These are phyloP conservation scores for Nissolia schottii DNA, from an alignment of 306 rosid species.

Conservation along the genomic window DNA sequence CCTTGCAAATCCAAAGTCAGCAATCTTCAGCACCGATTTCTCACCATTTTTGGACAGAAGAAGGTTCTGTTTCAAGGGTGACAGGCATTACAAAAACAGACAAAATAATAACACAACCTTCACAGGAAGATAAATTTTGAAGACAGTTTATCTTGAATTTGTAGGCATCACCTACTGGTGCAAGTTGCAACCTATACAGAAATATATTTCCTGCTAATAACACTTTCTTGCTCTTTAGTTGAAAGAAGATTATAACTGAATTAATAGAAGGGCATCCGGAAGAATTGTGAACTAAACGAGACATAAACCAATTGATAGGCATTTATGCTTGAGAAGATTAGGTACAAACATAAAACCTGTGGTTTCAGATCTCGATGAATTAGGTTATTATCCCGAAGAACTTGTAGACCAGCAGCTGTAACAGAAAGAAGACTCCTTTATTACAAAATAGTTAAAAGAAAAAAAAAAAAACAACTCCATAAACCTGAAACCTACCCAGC, in stretches of 20 bases:
- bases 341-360: conserved; percentile 54
- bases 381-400: conserved; percentile 88
- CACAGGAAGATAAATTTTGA: conserved; percentile 27
- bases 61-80: conserved; percentile 84
- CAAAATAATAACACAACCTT: conserved; percentile 36
- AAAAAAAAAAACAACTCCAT: not conserved
- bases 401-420: conserved; percentile 91
- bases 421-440: conserved; percentile 24
- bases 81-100: conserved; percentile 38
- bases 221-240: not conserved
- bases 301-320: not conserved
- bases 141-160: not conserved
- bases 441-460: conserved; percentile 14
- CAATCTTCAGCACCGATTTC: conserved; percentile 82
- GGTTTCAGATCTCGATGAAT: conserved; percentile 97
- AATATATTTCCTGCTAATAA: not conserved
- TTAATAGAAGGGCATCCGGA: not conserved
- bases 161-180: not conserved
- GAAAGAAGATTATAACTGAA: not conserved
- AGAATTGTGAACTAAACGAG: conserved; percentile 6
- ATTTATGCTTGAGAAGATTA: not conserved
- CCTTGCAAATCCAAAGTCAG: conserved; percentile 99
- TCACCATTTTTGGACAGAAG: conserved; percentile 74
- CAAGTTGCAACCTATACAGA: not conserved
- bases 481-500: conserved; percentile 59